Percentiles rank a stretch among this genome's conserved stretches.
These are phyloP conservation scores for Cynara cardunculus DNA, from an alignment of 129 eudicot species.

Conservation along the genomic window DNA sequence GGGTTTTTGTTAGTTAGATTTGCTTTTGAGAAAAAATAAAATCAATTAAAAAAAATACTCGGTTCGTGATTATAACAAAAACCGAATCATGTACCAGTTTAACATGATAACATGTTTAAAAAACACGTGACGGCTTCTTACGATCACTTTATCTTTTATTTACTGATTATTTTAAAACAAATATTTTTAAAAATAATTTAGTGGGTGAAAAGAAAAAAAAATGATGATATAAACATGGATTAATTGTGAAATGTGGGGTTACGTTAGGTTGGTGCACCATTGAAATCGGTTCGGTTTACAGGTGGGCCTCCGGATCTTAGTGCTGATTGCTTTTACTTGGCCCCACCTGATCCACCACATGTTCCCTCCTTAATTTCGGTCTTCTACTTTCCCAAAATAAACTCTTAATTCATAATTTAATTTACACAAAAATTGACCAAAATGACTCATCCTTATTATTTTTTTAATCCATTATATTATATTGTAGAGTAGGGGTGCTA, in stretches of 20 bases:
- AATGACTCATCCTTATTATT: not conserved
- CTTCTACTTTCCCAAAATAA: not conserved
- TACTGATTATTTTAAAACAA: too few species aligned
- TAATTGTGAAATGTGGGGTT: not conserved
- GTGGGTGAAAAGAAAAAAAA: not conserved
- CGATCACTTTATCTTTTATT: too few species aligned
- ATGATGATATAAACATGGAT: not conserved
- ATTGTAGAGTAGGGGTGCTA: too few species aligned
- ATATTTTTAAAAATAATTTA: not conserved
- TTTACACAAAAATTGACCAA: not conserved
- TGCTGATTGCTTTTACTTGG: slow-evolving; percentile 23
- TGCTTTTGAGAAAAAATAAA: too few species aligned
- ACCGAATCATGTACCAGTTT: too few species aligned
- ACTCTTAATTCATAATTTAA: not conserved
- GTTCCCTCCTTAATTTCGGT: slow-evolving; percentile 8
- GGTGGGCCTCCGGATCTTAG: slow-evolving; percentile 38
- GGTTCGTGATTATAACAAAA: too few species aligned
- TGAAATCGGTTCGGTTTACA: slow-evolving; percentile 28
- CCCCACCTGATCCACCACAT: slow-evolving; percentile 21
- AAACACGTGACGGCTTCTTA: too few species aligned
- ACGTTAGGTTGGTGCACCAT: slow-evolving; percentile 6
- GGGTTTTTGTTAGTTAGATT: too few species aligned
- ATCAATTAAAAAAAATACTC: too few species aligned
- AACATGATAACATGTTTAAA: too few species aligned
- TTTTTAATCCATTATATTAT: not conserved